These are phyloP conservation scores for Chytridium lagenaria DNA, from an alignment of 371 early-diverging fungal species.

Conservation along the genomic window DNA sequence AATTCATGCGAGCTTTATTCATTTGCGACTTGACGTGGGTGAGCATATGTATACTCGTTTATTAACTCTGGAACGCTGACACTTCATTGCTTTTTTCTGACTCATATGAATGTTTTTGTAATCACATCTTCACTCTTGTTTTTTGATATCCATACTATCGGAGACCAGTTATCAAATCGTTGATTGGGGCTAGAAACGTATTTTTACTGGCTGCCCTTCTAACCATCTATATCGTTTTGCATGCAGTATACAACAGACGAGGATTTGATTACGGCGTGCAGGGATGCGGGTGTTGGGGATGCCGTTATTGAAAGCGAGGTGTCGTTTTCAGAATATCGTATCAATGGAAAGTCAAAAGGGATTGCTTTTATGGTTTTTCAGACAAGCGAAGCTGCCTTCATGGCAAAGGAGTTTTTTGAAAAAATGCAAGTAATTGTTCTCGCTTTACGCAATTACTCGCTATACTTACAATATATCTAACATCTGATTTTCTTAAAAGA, in stretches of 20 bases:
- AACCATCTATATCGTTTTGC: background rate
- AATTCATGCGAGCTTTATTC: constrained; percentile 6
- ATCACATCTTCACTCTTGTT: too few relatives aligned
- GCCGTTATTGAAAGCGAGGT: constrained; percentile 38
- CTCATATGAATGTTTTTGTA: too few relatives aligned
- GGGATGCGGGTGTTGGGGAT: constrained; percentile 41
- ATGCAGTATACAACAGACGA: constrained; percentile 52
- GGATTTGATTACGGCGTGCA: constrained; percentile 37
- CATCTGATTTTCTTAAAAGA: constrained; percentile 28
- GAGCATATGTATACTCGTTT: background rate
- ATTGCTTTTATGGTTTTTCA: constrained; percentile 42
- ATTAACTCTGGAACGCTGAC: too few relatives aligned
- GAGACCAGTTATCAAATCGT: too few relatives aligned
- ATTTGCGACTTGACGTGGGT: constrained; percentile 11
- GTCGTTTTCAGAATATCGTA: constrained; percentile 41
- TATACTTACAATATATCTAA: too few relatives aligned
- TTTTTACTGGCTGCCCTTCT: too few relatives aligned
- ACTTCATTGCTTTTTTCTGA: too few relatives aligned
- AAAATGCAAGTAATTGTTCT: constrained; percentile 40
- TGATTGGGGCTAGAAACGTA: too few relatives aligned
- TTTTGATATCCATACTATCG: too few relatives aligned
- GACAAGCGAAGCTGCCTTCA: constrained; percentile 35
- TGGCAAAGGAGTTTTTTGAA: constrained; percentile 44
- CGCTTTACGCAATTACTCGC: too few relatives aligned
- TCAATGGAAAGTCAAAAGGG: constrained; percentile 54